Conservation (phyloP, 2,329 filamentous ascomycete species). For the Diaporthe sp. region DNA sequence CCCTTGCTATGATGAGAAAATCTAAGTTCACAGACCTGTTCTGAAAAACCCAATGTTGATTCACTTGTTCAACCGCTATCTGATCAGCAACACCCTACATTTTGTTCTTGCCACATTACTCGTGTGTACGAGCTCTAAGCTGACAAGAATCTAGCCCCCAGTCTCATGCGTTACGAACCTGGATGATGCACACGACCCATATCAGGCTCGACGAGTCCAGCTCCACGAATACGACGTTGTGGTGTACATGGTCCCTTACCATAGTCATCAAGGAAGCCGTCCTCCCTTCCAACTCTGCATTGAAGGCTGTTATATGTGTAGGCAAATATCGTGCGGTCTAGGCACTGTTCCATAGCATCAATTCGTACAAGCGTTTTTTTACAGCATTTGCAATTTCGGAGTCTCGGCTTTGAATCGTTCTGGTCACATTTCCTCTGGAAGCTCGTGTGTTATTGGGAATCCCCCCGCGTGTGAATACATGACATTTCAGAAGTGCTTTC, state of each 20-base stretch:
- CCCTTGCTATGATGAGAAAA: constrained; percentile 76
- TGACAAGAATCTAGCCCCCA: constrained; percentile 21
- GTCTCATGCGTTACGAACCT: neutral
- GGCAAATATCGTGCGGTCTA: neutral
- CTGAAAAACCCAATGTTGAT: constrained; percentile 77
- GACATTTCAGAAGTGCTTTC: too few species aligned
- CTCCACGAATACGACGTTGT: too few species aligned
- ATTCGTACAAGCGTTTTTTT: neutral
- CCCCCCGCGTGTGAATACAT: neutral
- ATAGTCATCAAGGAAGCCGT: neutral
- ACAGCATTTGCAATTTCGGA: too few species aligned
- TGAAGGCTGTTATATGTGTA: neutral
- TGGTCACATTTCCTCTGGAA: neutral
- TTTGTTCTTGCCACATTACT: constrained; percentile 31
- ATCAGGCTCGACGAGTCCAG: too few species aligned
- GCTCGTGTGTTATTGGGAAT: neutral
- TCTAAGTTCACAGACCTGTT: constrained; percentile 86
- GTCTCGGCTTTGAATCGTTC: neutral
- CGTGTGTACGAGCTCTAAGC: constrained; percentile 24
- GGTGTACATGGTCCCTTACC: neutral
- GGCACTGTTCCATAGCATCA: neutral
- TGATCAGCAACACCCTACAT: constrained; percentile 56
- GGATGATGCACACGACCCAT: neutral
- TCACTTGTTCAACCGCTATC: constrained; percentile 85
- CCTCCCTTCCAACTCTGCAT: neutral